Evolutionary conservation across 768 basidiomycete genomes (phyloP), one percentile per base, ranked within the genome.

Genomic region (Boletus sp.): DNA sequence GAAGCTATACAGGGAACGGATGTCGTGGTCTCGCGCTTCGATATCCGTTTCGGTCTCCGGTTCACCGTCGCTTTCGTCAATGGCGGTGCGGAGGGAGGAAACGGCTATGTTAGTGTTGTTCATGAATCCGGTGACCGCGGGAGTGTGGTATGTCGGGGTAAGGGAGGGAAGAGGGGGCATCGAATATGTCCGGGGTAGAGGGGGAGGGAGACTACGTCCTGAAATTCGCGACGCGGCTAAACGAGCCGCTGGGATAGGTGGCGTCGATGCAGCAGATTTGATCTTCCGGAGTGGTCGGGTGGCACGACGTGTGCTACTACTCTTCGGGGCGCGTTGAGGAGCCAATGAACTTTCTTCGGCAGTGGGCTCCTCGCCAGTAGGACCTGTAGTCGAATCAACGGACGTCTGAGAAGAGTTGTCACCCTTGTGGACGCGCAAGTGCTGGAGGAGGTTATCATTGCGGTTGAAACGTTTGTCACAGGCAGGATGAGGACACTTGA

Each of bases 371-470:
- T 72, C 70, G 30, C 59, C 58, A 8, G 64, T 41, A 29, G 50
- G 59, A 32, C 67, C 67, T 35, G 65, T 34, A 3, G 58, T 51
- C 25, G 70, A 71, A 53, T 70, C 70, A 33, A 67, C 45, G 19
- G 70, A 70, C 0, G 70, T 70, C 57, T 70, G 70, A 25, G 70
- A 70, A 44, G 70, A 70, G 46, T 46, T 71, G 51, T 70, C 70
- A 39, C 71, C 71, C 55, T 79, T 78, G 70, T 90, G 88, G 17
- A 89, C 84, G 62, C 85, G 83, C 67, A 86, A 72, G 62, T 91
- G 89, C 69, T 91, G 89, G 44, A 87, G 77, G 33, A 91, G 79
- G 68, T 91, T 91, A 65, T 91, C 89, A 59, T 86, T 85, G 56
- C 89, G 78, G 55, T 87, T 88, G 67, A 91, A 92, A 60, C 75